Conservation (phyloP, 768 basidiomycete species). For the Cystofilobasidium ferigula region DNA sequence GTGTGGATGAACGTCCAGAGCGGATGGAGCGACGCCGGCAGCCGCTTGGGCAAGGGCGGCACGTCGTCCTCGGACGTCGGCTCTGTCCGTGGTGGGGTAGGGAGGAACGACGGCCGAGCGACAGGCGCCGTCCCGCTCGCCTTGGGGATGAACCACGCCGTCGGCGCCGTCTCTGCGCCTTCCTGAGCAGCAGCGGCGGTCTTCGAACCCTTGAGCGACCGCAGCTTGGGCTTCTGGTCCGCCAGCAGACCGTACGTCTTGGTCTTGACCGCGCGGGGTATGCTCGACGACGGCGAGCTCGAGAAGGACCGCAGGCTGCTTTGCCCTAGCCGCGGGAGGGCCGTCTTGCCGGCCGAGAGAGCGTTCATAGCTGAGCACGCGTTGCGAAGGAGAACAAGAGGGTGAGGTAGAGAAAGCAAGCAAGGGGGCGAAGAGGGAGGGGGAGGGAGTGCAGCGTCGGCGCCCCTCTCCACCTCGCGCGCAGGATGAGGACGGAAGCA, state of each 20-base stretch:
- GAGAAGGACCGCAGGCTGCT: neutral
- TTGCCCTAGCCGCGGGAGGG: neutral
- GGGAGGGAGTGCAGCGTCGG: too few relatives aligned
- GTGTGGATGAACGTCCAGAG: slow-evolving; percentile 10
- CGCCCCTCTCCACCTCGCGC: too few relatives aligned
- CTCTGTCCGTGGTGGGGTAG: slow-evolving; percentile 5
- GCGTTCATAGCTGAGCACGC: slow-evolving; percentile 1
- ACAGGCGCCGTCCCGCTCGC: slow-evolving; percentile 6
- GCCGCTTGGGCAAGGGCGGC: neutral
- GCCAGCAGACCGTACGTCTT: neutral
- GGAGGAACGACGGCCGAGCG: slow-evolving; percentile 21
- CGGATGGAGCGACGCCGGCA: neutral
- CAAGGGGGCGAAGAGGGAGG: too few relatives aligned
- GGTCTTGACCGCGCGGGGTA: neutral
- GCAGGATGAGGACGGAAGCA: too few relatives aligned
- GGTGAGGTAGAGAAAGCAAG: too few relatives aligned
- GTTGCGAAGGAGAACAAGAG: too few relatives aligned
- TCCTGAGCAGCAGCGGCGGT: neutral
- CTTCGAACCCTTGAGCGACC: neutral
- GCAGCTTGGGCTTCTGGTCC: neutral
- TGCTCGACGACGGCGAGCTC: neutral
- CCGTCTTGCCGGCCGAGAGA: neutral
- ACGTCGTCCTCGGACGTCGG: neutral
- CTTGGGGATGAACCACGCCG: slow-evolving; percentile 22
- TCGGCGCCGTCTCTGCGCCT: neutral